Percentiles rank a stretch among this genome's conserved stretches.
Conservation (phyloP, 2,329 filamentous ascomycete genomes). For the Cladosporium sp. region DNA sequence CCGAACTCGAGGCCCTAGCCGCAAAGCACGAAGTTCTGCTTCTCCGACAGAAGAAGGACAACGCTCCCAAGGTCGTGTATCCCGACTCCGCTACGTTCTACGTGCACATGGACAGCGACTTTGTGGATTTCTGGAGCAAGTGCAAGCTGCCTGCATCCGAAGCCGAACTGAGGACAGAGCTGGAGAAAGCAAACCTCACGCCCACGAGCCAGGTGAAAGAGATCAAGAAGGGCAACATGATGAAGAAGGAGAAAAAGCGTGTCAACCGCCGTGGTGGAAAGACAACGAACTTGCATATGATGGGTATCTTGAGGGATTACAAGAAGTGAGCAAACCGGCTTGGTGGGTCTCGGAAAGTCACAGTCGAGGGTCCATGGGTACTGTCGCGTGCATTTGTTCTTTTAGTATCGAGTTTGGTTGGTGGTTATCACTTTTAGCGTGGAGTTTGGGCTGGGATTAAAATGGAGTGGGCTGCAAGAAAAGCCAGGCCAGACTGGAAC, state of each 20-base stretch:
- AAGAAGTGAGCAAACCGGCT: slow-evolving; percentile 12
- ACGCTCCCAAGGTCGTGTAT: slow-evolving; percentile 81
- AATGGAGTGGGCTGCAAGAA: not conserved
- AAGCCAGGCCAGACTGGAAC: too few species aligned
- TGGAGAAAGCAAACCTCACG: slow-evolving; percentile 74
- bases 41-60: slow-evolving; percentile 87
- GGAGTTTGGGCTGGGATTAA: slow-evolving; percentile 3
- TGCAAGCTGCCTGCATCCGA: slow-evolving; percentile 67
- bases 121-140: slow-evolving; percentile 77
- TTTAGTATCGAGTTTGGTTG: not conserved
- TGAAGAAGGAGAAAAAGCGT: slow-evolving; percentile 69
- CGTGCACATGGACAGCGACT: slow-evolving; percentile 70
- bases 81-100: slow-evolving; percentile 64
- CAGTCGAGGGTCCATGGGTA: too few species aligned
- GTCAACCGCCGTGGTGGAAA: slow-evolving; percentile 71
- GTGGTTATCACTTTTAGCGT: slow-evolving; percentile 1
- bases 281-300: slow-evolving; percentile 85
- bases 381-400: too few species aligned
- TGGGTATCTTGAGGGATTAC: slow-evolving; percentile 73
- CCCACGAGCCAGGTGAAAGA: slow-evolving; percentile 78
- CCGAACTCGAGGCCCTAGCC: slow-evolving; percentile 74
- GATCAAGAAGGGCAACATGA: slow-evolving; percentile 46
- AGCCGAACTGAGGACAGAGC: slow-evolving; percentile 71
- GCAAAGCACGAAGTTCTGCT: slow-evolving; percentile 75
- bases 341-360: too few species aligned